These are phyloP conservation scores for Aspergillus sp. DNA, from an alignment of 2,329 filamentous ascomycete genomes.

Conservation along the genomic window DNA sequence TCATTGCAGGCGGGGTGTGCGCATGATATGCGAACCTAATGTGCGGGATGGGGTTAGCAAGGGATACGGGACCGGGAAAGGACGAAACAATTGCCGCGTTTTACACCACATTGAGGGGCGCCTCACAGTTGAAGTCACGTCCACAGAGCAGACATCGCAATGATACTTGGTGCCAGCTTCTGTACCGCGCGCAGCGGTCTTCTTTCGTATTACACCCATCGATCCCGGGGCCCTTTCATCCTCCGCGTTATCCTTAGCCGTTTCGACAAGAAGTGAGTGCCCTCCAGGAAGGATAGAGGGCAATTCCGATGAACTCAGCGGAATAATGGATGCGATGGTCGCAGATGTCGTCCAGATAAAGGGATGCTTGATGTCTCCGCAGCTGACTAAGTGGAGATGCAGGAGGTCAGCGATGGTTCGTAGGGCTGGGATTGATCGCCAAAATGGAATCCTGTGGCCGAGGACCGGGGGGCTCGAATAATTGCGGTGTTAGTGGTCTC, in stretches of 20 bases:
- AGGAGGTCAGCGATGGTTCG: neutral
- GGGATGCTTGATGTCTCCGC: constrained; percentile 21
- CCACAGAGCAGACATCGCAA: constrained; percentile 93
- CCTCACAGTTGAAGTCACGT: constrained; percentile 89
- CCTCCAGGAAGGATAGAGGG: constrained; percentile 32
- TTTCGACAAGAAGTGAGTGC: constrained; percentile 29
- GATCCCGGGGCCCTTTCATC: constrained; percentile 40
- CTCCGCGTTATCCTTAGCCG: constrained; percentile 36
- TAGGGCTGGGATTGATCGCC: constrained; percentile 5
- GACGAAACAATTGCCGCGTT: neutral
- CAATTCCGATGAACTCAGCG: constrained; percentile 5
- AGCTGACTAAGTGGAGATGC: constrained; percentile 14
- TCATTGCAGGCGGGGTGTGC: constrained; percentile 81
- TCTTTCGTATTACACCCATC: constrained; percentile 97
- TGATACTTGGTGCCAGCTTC: constrained; percentile 94
- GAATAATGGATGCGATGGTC: constrained; percentile 8
- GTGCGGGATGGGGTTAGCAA: neutral
- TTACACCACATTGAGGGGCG: neutral
- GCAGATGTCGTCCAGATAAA: constrained; percentile 9
- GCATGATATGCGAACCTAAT: constrained; percentile 88
- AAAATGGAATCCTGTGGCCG: neutral
- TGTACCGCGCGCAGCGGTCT: constrained; percentile 79
- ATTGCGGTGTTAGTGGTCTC: neutral
- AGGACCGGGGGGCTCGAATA: neutral
- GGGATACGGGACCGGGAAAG: neutral